phyloP scores from a whole-genome alignment of 495 filamentous ascomycete species.

The Hypoxylon subgilvum region DNA sequence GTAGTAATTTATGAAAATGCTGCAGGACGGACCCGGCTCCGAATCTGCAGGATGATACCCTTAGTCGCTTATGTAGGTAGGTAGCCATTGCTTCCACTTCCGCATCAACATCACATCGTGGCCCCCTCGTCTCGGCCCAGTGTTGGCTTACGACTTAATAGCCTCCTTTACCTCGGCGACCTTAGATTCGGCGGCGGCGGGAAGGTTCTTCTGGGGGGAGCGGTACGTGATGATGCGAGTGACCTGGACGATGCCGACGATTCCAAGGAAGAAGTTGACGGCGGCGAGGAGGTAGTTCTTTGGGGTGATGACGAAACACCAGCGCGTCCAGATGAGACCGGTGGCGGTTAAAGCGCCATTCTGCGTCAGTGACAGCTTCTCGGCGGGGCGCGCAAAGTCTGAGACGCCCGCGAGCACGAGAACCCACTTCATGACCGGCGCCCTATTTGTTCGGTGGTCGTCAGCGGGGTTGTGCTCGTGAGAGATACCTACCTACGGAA shows the following conservation, averaged over 20 bases:
- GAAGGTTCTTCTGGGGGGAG: conserved; percentile 59
- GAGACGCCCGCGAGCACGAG: conserved; percentile 89
- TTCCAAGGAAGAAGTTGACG: conserved; percentile 97
- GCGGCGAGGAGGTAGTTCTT: conserved; percentile 87
- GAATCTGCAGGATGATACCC: conserved; percentile 1
- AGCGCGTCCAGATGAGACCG: conserved; percentile 96
- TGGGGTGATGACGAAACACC: conserved; percentile 97
- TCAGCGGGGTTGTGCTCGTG: too few relatives aligned
- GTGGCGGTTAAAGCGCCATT: conserved; percentile 86
- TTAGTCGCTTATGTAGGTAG: too few relatives aligned
- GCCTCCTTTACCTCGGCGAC: conserved; percentile 52
- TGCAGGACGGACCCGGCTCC: conserved; percentile 2
- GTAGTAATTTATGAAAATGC: conserved; percentile 11
- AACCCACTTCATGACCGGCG: conserved; percentile 97
- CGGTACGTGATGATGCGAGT: conserved; percentile 75
- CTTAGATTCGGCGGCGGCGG: conserved; percentile 52
- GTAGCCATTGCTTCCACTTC: too few relatives aligned
- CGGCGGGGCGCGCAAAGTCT: conserved; percentile 90
- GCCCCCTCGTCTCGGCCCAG: neutral
- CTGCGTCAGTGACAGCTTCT: conserved; percentile 88
- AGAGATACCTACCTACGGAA: neutral
- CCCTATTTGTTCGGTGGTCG: conserved; percentile 64
- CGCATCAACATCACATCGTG: neutral
- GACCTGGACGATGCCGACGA: conserved; percentile 83
- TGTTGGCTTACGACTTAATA: conserved; percentile 38